Base-by-base conservation (phyloP, 768 basidiomycete species). In the Rhizopogon sp. region DNA sequence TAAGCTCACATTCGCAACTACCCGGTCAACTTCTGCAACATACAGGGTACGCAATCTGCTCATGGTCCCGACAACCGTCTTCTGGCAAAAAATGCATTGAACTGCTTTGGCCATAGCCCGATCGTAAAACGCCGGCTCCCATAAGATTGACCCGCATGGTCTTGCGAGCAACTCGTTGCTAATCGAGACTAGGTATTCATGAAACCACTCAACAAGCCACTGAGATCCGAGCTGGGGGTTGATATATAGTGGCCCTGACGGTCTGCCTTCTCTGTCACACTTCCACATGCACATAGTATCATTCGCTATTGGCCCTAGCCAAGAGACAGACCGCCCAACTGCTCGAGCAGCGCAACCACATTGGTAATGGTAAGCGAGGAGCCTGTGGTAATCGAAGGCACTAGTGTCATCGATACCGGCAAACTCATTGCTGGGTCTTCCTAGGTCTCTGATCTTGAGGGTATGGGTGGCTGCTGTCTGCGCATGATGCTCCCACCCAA, bases 351-450 rank as follows among this genome's bases (percentile, higher is more conserved):
- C 60, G n/a, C 50, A 64, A 6, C 71, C 74, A 56, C 77, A 77
- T 29, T 66, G 54, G 33, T 64, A 62, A 58, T 76, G 75, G 57
- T 77, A 79, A 39, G 69, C 67, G 43, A 74, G 72, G 40, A 79
- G 66, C 22, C 73, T 73, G 62, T 72, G 68, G 53, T 74, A 72
- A 28, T 68, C 70, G 14, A 70, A 73, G 9, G 70, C 76, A 5
- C 74, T 67, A 50, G 79, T 74, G 47, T 69, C 64, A 50, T 72
- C 70, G 13, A 79, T 66, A 58, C 77, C 76, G 17, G 69, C 56
- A 8, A 61, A 63, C 52, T 70, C 71, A 14, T 5, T 3, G 17
- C 25, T 41, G 4, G 50, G 56, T 45, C 22, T 51, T 31, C 42
- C 61, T 46, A 33, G 52, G 50, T 49, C 66, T 39, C 14, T 65